Evolutionary conservation across 108 stramenopile species (phyloP).

Genomic region (Aurantiochytrium sp.): DNA sequence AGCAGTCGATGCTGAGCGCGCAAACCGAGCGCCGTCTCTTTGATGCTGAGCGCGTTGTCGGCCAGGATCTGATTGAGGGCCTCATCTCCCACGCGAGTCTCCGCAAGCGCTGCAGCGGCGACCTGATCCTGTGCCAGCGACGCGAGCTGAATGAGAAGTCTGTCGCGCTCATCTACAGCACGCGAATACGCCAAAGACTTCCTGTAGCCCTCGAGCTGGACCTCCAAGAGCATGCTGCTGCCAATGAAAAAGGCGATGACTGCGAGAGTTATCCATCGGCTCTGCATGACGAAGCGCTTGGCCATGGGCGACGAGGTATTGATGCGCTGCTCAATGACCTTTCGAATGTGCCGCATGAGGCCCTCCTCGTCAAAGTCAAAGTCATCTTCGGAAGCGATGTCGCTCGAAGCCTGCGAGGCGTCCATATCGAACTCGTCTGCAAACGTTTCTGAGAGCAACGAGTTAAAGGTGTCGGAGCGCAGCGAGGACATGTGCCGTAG

Average conservation of each 20-base stretch:
- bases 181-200: not conserved
- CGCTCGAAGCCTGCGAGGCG: not conserved
- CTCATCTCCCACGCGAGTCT: too few species aligned
- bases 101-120: too few species aligned
- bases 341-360: not conserved
- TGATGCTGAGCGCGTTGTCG: not conserved
- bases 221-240: not conserved
- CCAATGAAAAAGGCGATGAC: not conserved
- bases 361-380: not conserved
- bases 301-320: not conserved
- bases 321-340: not conserved
- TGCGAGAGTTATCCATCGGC: not conserved
- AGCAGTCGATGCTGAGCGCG: not conserved
- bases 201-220: not conserved
- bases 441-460: not conserved
- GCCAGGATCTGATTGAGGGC: not conserved
- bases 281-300: not conserved
- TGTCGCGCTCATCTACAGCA: not conserved
- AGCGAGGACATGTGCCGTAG: not conserved
- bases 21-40: not conserved
- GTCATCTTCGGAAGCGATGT: not conserved
- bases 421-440: not conserved
- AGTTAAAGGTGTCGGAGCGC: not conserved
- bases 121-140: too few species aligned
- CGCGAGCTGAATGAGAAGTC: too few species aligned